phyloP scores from a whole-genome alignment of 495 filamentous ascomycete genomes.

The Elaphomyces granulatus region DNA sequence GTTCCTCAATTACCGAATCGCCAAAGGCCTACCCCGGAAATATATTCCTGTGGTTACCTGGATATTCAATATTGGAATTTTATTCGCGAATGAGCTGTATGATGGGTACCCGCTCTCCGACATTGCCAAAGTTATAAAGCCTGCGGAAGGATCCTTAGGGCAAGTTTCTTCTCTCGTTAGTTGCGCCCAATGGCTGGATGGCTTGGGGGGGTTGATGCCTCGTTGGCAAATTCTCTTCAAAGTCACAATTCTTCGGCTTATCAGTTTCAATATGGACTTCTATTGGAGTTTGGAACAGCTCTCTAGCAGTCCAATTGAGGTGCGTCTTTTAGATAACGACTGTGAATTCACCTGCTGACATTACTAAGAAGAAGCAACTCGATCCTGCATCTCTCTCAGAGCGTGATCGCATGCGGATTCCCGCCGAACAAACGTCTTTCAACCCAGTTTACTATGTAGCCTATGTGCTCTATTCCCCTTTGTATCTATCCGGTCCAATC shows the following conservation, averaged over 20 bases:
- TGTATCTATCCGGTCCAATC: conserved; percentile 88
- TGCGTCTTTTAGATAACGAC: conserved; percentile 29
- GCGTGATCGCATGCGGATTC: conserved; percentile 64
- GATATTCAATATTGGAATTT: conserved; percentile 74
- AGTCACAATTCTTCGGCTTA: conserved; percentile 79
- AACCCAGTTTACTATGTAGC: conserved; percentile 71
- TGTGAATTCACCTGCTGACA: conserved; percentile 34
- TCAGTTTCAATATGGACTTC: conserved; percentile 96
- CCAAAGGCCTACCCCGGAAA: conserved; percentile 47
- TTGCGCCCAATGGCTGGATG: conserved; percentile 56
- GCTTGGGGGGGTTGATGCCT: conserved; percentile 62
- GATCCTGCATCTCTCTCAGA: conserved; percentile 77
- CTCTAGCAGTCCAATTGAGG: conserved; percentile 63
- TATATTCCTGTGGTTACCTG: conserved; percentile 69
- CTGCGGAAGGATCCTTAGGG: conserved; percentile 13
- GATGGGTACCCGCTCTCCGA: conserved; percentile 57
- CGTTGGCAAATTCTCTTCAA: conserved; percentile 97
- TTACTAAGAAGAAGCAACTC: conserved; percentile 92
- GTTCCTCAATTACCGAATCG: conserved; percentile 66
- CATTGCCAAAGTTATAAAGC: conserved; percentile 40
- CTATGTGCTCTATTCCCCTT: conserved; percentile 78
- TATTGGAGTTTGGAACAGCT: conserved; percentile 72
- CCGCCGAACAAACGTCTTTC: conserved; percentile 56
- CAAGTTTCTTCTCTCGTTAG: conserved; percentile 28
- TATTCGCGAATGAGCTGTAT: conserved; percentile 84